Evolutionary conservation across 2,329 filamentous ascomycete species (phyloP), one percentile per base, ranked within the genome.

Genomic region (Claviceps humidiphila): DNA sequence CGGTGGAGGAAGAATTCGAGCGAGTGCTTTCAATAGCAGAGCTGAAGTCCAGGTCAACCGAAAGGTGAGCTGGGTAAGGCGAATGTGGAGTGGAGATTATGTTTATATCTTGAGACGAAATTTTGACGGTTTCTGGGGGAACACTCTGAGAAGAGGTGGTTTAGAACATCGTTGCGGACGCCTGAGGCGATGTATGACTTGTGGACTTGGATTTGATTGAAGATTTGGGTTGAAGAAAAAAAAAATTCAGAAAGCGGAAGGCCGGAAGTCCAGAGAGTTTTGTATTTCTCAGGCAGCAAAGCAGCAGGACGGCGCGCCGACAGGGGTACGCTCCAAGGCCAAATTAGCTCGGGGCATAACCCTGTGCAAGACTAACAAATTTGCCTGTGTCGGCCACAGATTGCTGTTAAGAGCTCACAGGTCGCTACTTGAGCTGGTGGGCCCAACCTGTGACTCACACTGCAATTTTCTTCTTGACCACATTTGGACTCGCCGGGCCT

Each of bases 31-130:
- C 63, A 67, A 73, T 70, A 76, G 80, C 78, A 71, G 71, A 71
- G 75, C 75, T 76, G 64, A 73, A 81, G 79, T 84, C 84, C 82
- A 86, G 80, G 65, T 79, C 77, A 70, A 78, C 79, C 78, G 70
- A 70, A 74, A 74, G 68, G 76, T 77, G 78, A 77, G 60, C 64
- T 70, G 64, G 66, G 64, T 57, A 55, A 57, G 64, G 64, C 57
- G 65, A 60, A 57, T 65, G 59, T 70, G 67, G 73, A 76, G 75
- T 71, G 71, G 76, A 63, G 73, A 47, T 14, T 14, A 68, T 60
- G 60, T 57, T 65, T 64, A 59, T 62, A 58, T 67, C 66, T 67
- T 63, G 61, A 60, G 74, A 77, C 69, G 67, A 63, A 77, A 80
- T 81, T 68, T 72, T 81, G 74, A 66, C 74, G 66, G 68, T 60